Conservation (phyloP, 176 grass and related monocot genomes). For the Raddia distichophylla region DNA sequence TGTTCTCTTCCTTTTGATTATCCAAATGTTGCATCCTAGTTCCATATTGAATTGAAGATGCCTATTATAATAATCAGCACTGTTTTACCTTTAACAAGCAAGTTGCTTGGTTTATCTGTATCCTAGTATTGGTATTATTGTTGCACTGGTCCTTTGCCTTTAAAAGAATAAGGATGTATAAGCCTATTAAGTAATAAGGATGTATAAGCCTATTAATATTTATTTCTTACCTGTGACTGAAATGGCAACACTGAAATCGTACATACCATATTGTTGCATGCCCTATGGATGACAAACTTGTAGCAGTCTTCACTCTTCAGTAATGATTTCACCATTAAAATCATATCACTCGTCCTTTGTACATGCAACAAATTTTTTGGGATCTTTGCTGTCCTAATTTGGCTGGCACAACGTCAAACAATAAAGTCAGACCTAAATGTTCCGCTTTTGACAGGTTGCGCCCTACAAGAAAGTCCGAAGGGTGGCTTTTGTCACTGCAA, state of each 20-base stretch:
- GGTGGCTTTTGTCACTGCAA: conserved; percentile 55
- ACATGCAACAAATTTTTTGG: conserved; percentile 2
- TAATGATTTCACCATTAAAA: background rate
- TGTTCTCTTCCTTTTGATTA: conserved; percentile 17
- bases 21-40: background rate
- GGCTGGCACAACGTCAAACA: background rate
- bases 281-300: background rate
- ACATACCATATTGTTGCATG: conserved; percentile 2
- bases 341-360: background rate
- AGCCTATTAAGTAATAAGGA: background rate
- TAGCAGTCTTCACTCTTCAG: background rate
- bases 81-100: conserved; percentile 9
- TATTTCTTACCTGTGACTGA: background rate
- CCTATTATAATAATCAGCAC: background rate
- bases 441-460: conserved; percentile 55
- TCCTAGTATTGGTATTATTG: conserved; percentile 23
- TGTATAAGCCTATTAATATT: background rate
- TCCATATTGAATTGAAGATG: background rate
- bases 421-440: conserved; percentile 8
- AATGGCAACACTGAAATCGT: conserved; percentile 11
- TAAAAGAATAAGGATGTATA: background rate
- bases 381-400: background rate
- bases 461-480: conserved; percentile 82
- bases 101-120: conserved; percentile 19
- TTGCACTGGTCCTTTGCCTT: background rate